Evolutionary conservation across 441 rosid genomes (phyloP), one percentile per base, ranked within the genome.

Genomic region (Pelargonium cotyledonis): DNA sequence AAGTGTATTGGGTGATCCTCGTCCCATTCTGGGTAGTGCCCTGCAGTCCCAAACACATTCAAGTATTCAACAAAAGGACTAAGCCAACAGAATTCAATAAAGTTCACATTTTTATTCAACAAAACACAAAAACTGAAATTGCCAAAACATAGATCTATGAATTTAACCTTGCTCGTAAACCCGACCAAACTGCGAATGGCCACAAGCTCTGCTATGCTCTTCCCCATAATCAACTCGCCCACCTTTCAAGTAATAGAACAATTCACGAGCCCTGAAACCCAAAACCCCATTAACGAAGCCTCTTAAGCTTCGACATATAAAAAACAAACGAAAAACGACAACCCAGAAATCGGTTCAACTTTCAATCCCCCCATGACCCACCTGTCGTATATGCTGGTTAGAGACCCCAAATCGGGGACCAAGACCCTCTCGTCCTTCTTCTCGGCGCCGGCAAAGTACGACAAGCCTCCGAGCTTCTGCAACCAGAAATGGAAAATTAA

Each of bases 381-480:
- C 96, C 97, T 88, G 73, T 94, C 99, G 68, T 94, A 82, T 65
- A 88, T 68, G 81, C 97, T 95, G 10, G 97, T 90, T 61, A 95
- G 82, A 41, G 99, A 95, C 40, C 99, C 99, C 84, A 94, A 80
- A 85, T 95, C 97, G 60, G 97, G 99, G 74, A 95, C 97, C 64
- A 91, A 84, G 82, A 90, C 96, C 78, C 88, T 90, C 78, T 87
- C 96, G 74, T 89, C 90, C 80, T 90, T 95, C 86, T 88, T 89
- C 85, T 95, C 99, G 18, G 97, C 99, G 68, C 99, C 97, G 2
- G 87, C 96, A 82, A 95, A 95, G 76, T 95, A 95, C 2, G 99
- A 91, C 61, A 91, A 82, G 47, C 96, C 96, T 69, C 97, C 99
- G 81, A 95, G 75, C 77, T 77, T 87, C 97, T 95, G 75, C 58